Conservation (phyloP, 1,284 basidiomycete genomes). For the Wallemia ichthyophaga region DNA sequence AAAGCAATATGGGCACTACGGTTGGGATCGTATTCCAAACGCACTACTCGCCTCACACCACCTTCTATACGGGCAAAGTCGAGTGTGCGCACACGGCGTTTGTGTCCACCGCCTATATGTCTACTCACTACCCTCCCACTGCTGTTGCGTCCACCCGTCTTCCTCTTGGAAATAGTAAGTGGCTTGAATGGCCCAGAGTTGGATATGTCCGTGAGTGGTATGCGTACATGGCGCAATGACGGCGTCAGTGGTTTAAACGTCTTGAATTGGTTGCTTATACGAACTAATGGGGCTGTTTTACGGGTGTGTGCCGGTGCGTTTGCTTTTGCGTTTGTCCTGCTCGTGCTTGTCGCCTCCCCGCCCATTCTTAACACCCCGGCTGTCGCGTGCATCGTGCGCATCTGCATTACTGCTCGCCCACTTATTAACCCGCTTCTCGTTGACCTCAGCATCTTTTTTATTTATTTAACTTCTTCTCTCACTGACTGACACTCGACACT, state of each 20-base stretch:
- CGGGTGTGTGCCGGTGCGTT: too few species aligned
- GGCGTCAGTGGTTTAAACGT: conserved; percentile 70
- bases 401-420: too few species aligned
- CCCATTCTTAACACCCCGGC: too few species aligned
- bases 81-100: conserved; percentile 49
- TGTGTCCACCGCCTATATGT: conserved; percentile 70
- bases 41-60: conserved; percentile 60
- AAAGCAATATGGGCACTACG: conserved; percentile 82
- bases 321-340: too few species aligned
- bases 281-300: not conserved
- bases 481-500: too few species aligned
- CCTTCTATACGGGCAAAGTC: conserved; percentile 52
- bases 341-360: too few species aligned
- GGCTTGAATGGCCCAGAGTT: conserved; percentile 59
- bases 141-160: conserved; percentile 55
- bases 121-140: conserved; percentile 67
- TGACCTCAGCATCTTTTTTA: too few species aligned
- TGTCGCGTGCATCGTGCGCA: too few species aligned
- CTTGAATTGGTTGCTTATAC: conserved; percentile 28
- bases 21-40: conserved; percentile 90
- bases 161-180: conserved; percentile 53
- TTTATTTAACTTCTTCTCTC: too few species aligned
- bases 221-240: conserved; percentile 55
- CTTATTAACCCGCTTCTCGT: too few species aligned
- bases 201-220: conserved; percentile 49